A percentile compares a stretch with the other conserved stretches of the same genome.
phyloP scores from a whole-genome alignment of 495 filamentous ascomycete genomes.

The Tetracladium marchalianum region DNA sequence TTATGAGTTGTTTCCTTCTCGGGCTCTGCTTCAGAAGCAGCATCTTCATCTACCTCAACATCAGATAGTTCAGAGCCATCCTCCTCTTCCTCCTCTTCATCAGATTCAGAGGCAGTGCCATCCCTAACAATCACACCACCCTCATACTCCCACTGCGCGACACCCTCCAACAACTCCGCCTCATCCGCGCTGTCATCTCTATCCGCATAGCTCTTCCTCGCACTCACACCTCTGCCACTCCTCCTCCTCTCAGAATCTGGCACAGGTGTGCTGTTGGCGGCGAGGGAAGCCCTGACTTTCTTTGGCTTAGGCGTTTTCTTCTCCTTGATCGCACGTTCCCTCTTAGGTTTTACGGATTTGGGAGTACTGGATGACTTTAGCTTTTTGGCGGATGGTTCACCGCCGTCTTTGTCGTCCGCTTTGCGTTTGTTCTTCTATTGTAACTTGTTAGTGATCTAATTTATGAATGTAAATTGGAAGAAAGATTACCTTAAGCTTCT shows the following conservation, averaged over 20 bases:
- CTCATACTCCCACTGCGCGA: slow-evolving; percentile 39
- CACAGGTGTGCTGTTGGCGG: slow-evolving; percentile 21
- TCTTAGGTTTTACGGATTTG: slow-evolving; percentile 26
- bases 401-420: slow-evolving; percentile 30
- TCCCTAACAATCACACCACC: background rate
- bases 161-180: slow-evolving; percentile 43
- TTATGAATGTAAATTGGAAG: background rate
- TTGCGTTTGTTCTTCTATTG: slow-evolving; percentile 34
- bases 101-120: slow-evolving; percentile 5
- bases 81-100: slow-evolving; percentile 12
- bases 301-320: slow-evolving; percentile 28
- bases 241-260: slow-evolving; percentile 35
- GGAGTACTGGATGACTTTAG: slow-evolving; percentile 14
- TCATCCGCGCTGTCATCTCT: slow-evolving; percentile 43
- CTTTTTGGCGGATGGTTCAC: slow-evolving; percentile 25
- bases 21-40: slow-evolving; percentile 13
- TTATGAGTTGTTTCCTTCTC: slow-evolving; percentile 13
- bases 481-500: slow-evolving; percentile 32
- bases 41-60: slow-evolving; percentile 21
- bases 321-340: slow-evolving; percentile 16
- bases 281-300: slow-evolving; percentile 23
- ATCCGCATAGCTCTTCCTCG: slow-evolving; percentile 33
- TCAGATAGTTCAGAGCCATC: slow-evolving; percentile 4
- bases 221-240: slow-evolving; percentile 36
- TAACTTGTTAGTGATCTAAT: background rate